Conservation (phyloP, 352 stramenopile genomes). For the Phytophthora uliginosa region DNA sequence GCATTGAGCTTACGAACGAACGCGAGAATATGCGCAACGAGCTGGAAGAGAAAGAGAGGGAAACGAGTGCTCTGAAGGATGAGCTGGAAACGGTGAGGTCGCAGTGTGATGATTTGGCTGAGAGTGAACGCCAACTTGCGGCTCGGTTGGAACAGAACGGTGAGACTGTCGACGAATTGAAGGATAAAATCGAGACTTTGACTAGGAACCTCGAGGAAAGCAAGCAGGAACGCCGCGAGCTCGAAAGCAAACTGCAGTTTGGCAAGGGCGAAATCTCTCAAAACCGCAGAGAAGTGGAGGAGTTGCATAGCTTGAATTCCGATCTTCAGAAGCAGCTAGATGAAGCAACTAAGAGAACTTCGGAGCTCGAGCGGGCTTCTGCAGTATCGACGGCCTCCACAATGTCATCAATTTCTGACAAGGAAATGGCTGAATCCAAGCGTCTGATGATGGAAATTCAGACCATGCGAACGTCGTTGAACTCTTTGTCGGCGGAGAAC, state of each 20-base stretch:
- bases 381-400: conserved; percentile 46
- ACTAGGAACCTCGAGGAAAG: conserved; percentile 51
- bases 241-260: conserved; percentile 57
- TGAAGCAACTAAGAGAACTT: conserved; percentile 53
- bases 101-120: conserved; percentile 66
- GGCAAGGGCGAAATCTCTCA: conserved; percentile 60
- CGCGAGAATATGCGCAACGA: conserved; percentile 47
- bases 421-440: conserved; percentile 39
- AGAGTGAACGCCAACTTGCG: conserved; percentile 54
- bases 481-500: conserved; percentile 71
- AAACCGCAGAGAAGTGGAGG: conserved; percentile 66
- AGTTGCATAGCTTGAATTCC: conserved; percentile 58
- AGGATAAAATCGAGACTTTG: conserved; percentile 54
- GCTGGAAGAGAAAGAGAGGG: conserved; percentile 44
- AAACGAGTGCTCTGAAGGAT: conserved; percentile 44
- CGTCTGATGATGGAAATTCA: conserved; percentile 66
- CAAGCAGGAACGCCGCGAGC: conserved; percentile 43
- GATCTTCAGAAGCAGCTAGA: conserved; percentile 66
- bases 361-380: conserved; percentile 54
- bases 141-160: conserved; percentile 55
- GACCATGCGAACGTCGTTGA: conserved; percentile 58
- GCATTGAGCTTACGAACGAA: conserved; percentile 56
- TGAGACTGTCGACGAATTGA: conserved; percentile 50
- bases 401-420: conserved; percentile 36
- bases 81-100: conserved; percentile 51